Evolutionary conservation across 148 eudicot genomes (phyloP).

Genomic region (Nepenthes gracilis): DNA sequence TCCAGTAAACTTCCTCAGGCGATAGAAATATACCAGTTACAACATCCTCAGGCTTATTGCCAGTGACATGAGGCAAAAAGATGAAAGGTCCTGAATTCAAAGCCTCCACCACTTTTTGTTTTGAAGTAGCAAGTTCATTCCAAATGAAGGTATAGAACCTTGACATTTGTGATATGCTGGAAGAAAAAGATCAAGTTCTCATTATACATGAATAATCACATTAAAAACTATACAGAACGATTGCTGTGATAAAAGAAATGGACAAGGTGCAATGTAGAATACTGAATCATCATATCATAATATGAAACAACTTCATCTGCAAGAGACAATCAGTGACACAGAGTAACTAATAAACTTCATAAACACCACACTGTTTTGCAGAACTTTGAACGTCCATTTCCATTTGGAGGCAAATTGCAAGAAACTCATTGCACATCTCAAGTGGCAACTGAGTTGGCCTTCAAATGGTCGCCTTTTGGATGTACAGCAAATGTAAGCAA

Average conservation of each 20-base stretch:
- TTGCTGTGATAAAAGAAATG: background rate
- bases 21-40: constrained; percentile 53
- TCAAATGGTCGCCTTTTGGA: too few species aligned
- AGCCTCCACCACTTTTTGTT: constrained; percentile 37
- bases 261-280: background rate
- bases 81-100: constrained; percentile 59
- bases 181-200: background rate
- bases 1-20: constrained; percentile 77
- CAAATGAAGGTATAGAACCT: constrained; percentile 61
- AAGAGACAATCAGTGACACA: too few species aligned
- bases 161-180: constrained; percentile 83
- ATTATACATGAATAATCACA: background rate
- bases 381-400: too few species aligned
- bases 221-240: background rate
- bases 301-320: too few species aligned
- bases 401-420: too few species aligned
- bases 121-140: constrained; percentile 51
- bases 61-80: constrained; percentile 50
- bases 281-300: too few species aligned
- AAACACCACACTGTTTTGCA: too few species aligned
- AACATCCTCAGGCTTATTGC: constrained; percentile 38
- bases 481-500: too few species aligned
- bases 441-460: too few species aligned
- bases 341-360: too few species aligned
- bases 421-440: too few species aligned